Conservation (phyloP, 129 eudicot genomes). For the Tagetes patula region DNA sequence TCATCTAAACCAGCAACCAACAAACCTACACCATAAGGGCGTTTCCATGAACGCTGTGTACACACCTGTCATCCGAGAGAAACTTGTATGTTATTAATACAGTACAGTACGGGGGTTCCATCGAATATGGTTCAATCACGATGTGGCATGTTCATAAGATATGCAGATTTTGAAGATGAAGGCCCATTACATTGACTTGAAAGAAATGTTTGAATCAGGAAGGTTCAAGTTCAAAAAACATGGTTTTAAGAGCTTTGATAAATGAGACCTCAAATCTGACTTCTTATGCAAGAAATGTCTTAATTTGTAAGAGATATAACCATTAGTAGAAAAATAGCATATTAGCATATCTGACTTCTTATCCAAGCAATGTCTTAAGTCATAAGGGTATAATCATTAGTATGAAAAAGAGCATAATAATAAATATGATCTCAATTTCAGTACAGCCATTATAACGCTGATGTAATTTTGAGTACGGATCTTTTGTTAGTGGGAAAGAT, state of each 20-base stretch:
- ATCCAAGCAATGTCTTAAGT: background rate
- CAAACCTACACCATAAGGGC: conserved; percentile 89
- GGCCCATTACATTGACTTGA: background rate
- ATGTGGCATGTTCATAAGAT: background rate
- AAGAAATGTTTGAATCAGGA: background rate
- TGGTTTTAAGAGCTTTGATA: background rate
- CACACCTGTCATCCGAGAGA: conserved; percentile 59
- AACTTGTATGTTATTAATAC: background rate
- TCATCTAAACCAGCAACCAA: conserved; percentile 92
- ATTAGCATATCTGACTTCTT: background rate
- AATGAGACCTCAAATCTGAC: background rate
- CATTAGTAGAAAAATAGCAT: background rate
- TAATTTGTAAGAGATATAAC: background rate
- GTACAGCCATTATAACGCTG: background rate
- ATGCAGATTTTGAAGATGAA: background rate
- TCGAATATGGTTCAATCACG: background rate
- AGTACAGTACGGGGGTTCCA: background rate
- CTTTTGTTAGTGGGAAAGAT: background rate
- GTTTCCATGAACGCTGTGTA: conserved; percentile 94
- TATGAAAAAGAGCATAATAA: background rate
- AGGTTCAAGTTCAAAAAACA: background rate
- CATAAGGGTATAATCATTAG: background rate
- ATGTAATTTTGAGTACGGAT: background rate
- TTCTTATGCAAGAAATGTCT: background rate
- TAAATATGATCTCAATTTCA: background rate